A percentile compares a stretch with the other conserved stretches of the same genome.
Evolutionary conservation across 129 eudicot species (phyloP).

Genomic region (Solidago caesia): DNA sequence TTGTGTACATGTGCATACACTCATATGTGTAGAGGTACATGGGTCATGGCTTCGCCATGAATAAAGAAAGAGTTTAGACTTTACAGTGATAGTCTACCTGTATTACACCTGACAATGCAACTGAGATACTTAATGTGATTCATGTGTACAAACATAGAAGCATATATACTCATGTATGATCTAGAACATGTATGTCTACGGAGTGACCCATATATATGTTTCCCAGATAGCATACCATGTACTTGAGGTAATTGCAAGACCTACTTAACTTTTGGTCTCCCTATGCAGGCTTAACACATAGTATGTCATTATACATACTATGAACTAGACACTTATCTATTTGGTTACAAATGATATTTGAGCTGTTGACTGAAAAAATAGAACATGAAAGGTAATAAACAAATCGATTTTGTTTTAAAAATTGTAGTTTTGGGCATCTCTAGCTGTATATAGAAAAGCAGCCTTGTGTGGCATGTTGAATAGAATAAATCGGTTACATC

Average conservation of each 20-base stretch:
- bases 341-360: not conserved
- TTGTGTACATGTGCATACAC: slow-evolving; percentile 7
- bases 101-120: not conserved
- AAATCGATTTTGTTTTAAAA: not conserved
- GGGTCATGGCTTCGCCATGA: not conserved
- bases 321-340: not conserved
- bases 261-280: not conserved
- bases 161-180: not conserved
- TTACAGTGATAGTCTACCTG: not conserved
- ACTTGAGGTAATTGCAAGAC: slow-evolving; percentile 3
- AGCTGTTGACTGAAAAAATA: not conserved
- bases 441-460: not conserved
- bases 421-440: not conserved
- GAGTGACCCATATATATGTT: not conserved
- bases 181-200: not conserved
- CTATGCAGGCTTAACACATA: not conserved
- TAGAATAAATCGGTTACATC: not conserved
- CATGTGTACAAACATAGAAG: not conserved
- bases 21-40: slow-evolving; percentile 11
- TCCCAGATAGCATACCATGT: not conserved
- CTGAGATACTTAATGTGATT: not conserved
- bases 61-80: not conserved
- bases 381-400: not conserved
- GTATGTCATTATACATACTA: not conserved
- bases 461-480: not conserved